phyloP scores from a whole-genome alignment of 176 grass and related monocot species.

The Rhipidocladum racemiflorum region DNA sequence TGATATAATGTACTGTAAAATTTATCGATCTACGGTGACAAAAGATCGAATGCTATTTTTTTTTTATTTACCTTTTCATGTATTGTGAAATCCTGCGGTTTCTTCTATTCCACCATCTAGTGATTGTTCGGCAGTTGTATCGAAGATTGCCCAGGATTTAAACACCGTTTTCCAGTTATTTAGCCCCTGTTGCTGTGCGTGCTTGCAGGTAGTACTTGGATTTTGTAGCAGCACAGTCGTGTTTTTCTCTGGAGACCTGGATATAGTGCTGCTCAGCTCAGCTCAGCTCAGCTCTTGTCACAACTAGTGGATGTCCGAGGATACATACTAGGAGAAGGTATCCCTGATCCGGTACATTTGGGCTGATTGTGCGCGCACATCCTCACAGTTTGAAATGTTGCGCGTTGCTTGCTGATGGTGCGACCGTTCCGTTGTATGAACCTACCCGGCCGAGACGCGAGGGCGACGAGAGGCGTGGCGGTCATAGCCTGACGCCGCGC shows the following conservation, averaged over 20 bases:
- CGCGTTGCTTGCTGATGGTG: no score
- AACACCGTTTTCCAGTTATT: neutral
- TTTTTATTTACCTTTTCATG: neutral
- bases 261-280: neutral
- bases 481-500: neutral
- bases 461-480: neutral
- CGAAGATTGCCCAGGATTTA: neutral
- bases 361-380: neutral
- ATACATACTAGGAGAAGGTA: neutral
- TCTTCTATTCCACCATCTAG: neutral
- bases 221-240: neutral
- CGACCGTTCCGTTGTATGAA: neutral
- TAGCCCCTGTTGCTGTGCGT: neutral
- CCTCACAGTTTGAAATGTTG: neutral
- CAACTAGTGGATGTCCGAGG: neutral
- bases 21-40: slow-evolving; percentile 27
- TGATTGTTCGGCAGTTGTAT: neutral
- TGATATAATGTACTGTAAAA: no score
- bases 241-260: neutral
- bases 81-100: neutral
- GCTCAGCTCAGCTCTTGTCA: neutral
- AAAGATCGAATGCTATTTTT: neutral
- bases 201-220: no score
- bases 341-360: neutral
- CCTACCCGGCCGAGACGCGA: neutral